Evolutionary conservation across 345 rosid species (phyloP).

Genomic region (Syzygium grande): DNA sequence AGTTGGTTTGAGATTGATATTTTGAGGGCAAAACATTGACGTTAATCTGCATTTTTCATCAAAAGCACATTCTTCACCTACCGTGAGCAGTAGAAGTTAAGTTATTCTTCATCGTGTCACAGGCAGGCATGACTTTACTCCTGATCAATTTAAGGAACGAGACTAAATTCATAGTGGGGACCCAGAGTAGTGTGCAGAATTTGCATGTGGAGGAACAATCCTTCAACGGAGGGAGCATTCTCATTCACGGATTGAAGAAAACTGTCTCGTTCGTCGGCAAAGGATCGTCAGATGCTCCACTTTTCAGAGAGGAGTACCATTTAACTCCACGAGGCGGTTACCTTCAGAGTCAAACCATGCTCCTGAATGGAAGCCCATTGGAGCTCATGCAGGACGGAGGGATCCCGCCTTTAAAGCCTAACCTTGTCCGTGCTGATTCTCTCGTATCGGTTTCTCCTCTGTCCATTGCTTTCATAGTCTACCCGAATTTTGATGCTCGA

Average conservation of each 20-base stretch:
- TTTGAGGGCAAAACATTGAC: background rate
- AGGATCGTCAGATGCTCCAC: slow-evolving; percentile 26
- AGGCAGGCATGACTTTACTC: slow-evolving; percentile 76
- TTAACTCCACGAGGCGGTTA: slow-evolving; percentile 65
- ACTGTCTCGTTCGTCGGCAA: slow-evolving; percentile 55
- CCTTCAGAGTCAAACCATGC: slow-evolving; percentile 55
- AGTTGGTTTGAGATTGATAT: background rate
- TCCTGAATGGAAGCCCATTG: slow-evolving; percentile 71
- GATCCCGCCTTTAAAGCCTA: slow-evolving; percentile 63
- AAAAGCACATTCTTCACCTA: background rate
- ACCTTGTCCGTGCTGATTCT: slow-evolving; percentile 27
- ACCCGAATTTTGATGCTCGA: slow-evolving; percentile 70
- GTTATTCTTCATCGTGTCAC: slow-evolving; percentile 5
- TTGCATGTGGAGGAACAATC: slow-evolving; percentile 8
- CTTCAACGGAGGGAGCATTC: slow-evolving; percentile 13
- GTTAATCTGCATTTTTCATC: background rate
- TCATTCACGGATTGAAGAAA: slow-evolving; percentile 43
- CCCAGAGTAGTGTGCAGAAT: slow-evolving; percentile 35
- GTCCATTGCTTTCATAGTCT: slow-evolving; percentile 71
- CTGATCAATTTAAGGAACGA: slow-evolving; percentile 72
- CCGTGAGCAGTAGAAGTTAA: background rate
- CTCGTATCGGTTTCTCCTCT: slow-evolving; percentile 39
- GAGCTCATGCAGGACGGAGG: slow-evolving; percentile 32
- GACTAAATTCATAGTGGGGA: slow-evolving; percentile 38
- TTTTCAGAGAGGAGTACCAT: slow-evolving; percentile 82